Evolutionary conservation across 106 monocot species (phyloP).

Genomic region (Allium sativum): DNA sequence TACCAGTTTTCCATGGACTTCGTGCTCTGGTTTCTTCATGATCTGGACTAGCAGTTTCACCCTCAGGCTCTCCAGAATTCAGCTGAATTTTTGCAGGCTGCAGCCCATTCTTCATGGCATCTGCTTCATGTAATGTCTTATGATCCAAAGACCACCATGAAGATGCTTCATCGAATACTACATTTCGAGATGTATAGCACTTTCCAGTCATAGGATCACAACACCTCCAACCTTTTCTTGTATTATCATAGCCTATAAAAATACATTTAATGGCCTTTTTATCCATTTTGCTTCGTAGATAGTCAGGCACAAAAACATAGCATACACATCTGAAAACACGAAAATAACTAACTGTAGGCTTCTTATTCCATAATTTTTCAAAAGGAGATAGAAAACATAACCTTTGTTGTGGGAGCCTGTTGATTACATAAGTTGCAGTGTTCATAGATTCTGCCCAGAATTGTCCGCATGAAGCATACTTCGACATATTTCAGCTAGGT

Average conservation of each 20-base stretch:
- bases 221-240: slow-evolving; percentile 10
- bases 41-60: neutral
- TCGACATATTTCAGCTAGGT: too few relatives aligned
- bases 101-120: too few relatives aligned
- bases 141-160: neutral
- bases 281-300: slow-evolving; percentile 1
- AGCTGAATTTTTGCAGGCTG: too few relatives aligned
- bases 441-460: neutral
- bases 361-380: neutral
- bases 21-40: neutral
- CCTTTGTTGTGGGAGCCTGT: neutral
- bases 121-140: too few relatives aligned
- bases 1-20: neutral
- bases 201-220: neutral
- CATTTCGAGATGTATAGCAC: slow-evolving; percentile 2
- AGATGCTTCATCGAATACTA: slow-evolving; percentile 3
- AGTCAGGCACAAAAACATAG: neutral
- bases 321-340: slow-evolving; percentile 1
- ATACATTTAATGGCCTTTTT: slow-evolving; percentile 6
- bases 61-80: neutral
- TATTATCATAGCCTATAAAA: neutral
- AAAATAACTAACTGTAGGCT: neutral
- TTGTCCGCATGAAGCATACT: neutral
- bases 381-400: neutral
- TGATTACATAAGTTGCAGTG: neutral